These are phyloP conservation scores for Calonectria henricotiae DNA, from an alignment of 2,329 filamentous ascomycete species.

Conservation along the genomic window DNA sequence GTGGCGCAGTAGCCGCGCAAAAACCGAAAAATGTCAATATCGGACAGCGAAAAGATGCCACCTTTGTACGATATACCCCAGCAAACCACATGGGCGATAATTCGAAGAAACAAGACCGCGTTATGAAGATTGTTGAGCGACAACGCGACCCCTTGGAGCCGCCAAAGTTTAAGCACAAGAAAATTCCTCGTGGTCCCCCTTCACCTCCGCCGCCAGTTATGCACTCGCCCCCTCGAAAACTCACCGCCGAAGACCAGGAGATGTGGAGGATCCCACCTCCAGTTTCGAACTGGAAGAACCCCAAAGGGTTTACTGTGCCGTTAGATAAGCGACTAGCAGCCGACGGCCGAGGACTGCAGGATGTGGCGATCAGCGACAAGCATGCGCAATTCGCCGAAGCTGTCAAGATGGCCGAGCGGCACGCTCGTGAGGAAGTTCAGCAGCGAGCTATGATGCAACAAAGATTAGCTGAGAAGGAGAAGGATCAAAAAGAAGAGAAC, in stretches of 20 bases:
- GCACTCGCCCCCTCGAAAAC: constrained; percentile 93
- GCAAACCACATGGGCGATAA: constrained; percentile 96
- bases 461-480: constrained; percentile 95
- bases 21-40: constrained; percentile 96
- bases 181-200: constrained; percentile 93
- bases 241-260: constrained; percentile 97
- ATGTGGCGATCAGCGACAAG: constrained; percentile 98
- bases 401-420: constrained; percentile 92
- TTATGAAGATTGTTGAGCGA: constrained; percentile 98
- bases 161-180: constrained; percentile 99
- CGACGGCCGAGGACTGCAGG: constrained; percentile 91
- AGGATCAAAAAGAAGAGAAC: constrained; percentile 93
- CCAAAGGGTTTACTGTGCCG: constrained; percentile 97
- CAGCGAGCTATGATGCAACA: constrained; percentile 96
- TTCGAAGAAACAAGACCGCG: constrained; percentile 90
- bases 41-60: constrained; percentile 85
- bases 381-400: constrained; percentile 97
- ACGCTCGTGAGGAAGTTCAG: constrained; percentile 95
- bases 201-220: constrained; percentile 94
- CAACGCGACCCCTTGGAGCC: constrained; percentile 97
- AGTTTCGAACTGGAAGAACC: constrained; percentile 99
- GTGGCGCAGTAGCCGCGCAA: constrained; percentile 89
- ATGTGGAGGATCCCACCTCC: constrained; percentile 92
- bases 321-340: constrained; percentile 96
- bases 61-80: constrained; percentile 95